phyloP scores from a whole-genome alignment of 2,329 filamentous ascomycete species.

The Fusarium subtropicale region DNA sequence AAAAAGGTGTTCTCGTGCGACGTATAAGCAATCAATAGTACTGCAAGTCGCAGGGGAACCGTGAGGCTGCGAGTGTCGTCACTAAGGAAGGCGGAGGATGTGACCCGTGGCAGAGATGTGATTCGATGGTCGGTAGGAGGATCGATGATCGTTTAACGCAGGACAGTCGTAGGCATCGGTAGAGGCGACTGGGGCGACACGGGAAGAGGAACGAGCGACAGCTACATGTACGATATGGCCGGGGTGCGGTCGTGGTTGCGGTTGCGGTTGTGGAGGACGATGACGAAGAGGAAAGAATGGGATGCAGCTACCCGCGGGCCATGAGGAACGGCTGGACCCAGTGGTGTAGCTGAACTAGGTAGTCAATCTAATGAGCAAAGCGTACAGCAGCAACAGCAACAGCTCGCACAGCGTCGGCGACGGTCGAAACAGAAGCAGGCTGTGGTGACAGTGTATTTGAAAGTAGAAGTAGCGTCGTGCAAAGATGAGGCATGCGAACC shows the following conservation, averaged over 20 bases:
- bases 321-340: constrained; percentile 44
- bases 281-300: constrained; percentile 29
- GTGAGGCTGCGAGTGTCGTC: constrained; percentile 41
- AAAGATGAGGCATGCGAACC: constrained; percentile 53
- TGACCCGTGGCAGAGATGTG: constrained; percentile 30
- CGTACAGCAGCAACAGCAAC: constrained; percentile 33
- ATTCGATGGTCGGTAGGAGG: constrained; percentile 31
- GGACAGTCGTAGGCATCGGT: constrained; percentile 11
- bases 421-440: constrained; percentile 39
- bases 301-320: constrained; percentile 48
- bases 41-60: constrained; percentile 18
- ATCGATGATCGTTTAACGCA: constrained; percentile 34
- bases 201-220: neutral
- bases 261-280: constrained; percentile 16
- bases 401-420: constrained; percentile 44
- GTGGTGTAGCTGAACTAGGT: constrained; percentile 11
- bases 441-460: constrained; percentile 37
- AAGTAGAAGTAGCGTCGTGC: constrained; percentile 45
- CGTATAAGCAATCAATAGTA: constrained; percentile 41
- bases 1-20: constrained; percentile 44
- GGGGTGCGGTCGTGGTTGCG: constrained; percentile 6
- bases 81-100: constrained; percentile 27
- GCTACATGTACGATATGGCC: constrained; percentile 22
- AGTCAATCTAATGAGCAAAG: constrained; percentile 37
- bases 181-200: constrained; percentile 20